Base-by-base conservation (phyloP, 1,284 basidiomycete species). In the Trametes sp. region DNA sequence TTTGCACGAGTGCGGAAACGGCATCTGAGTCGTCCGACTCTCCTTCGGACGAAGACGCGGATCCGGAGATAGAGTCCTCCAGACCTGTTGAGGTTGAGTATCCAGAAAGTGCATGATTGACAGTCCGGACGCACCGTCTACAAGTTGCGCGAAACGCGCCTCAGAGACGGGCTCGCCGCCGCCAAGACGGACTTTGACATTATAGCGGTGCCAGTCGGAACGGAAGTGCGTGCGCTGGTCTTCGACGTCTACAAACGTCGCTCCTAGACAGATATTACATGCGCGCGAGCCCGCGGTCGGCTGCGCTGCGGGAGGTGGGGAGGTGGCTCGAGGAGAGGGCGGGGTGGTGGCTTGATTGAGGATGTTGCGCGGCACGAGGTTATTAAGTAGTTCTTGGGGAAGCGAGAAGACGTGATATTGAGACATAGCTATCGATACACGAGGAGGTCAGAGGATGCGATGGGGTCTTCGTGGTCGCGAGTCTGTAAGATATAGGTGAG, bases 191-290 rank as follows among this genome's bases (percentile, higher is more conserved):
- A 87, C 84, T 77, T 97, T 98, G 65, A 96, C 93, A 74, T 99
- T 99, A 79, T 98, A 98, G 57, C 96, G 85, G 83, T 99, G 97
- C 97, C 97, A 98, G 76, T 98, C 96, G 29, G 94, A 94, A 71
- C 91, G 89, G 75, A 95, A 98, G 77, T 99, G 97, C 1, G 81
- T 76, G 50, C 96, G 84, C 73, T 98, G 95, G 57, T 93, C 91
- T 31, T 93, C 87, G 2, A 97, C 86, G 57, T 90, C 88, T 13
- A 81, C 71, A 66, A 98, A 98, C 0, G 79, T 72, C 1, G 84
- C 82, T 1, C 88, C 89, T 7, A 88, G 83, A 71, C 95, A 97
- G 57, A 95, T 81, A 63, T 88, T 92, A 74, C 95, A 97, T 2
- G 87, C 81, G 56, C 85, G 80, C 33, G 84, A 80, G 33, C 80